These are phyloP conservation scores for Pseudonectria buxi DNA, from an alignment of 2,329 filamentous ascomycete genomes.

Conservation along the genomic window DNA sequence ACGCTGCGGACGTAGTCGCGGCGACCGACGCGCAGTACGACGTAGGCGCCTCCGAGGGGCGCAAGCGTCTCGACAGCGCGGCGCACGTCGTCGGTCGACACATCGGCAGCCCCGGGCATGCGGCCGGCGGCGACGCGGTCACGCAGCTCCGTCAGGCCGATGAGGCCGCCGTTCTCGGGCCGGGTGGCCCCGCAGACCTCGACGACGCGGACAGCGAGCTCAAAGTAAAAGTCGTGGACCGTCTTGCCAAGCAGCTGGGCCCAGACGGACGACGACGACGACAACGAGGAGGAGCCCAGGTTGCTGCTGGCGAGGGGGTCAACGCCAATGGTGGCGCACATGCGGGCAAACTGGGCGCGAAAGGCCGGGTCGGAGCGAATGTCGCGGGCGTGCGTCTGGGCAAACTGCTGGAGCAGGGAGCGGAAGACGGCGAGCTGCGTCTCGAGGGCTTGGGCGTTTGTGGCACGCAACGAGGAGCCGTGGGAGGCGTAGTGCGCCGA, in stretches of 20 bases:
- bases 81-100: slow-evolving; percentile 89
- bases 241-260: slow-evolving; percentile 83
- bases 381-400: slow-evolving; percentile 87
- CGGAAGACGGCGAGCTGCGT: slow-evolving; percentile 96
- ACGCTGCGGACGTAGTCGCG: slow-evolving; percentile 86
- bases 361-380: slow-evolving; percentile 94
- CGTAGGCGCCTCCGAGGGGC: slow-evolving; percentile 83
- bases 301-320: slow-evolving; percentile 68
- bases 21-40: slow-evolving; percentile 73
- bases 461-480: slow-evolving; percentile 76
- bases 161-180: slow-evolving; percentile 85
- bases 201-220: slow-evolving; percentile 90
- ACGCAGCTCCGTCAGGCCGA: slow-evolving; percentile 74
- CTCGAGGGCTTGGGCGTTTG: slow-evolving; percentile 77
- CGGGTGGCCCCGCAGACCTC: slow-evolving; percentile 84
- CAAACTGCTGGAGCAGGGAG: slow-evolving; percentile 89
- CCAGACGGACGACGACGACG: slow-evolving; percentile 66
- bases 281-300: slow-evolving; percentile 28
- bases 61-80: slow-evolving; percentile 81
- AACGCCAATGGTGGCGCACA: slow-evolving; percentile 95
- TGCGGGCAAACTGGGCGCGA: slow-evolving; percentile 93
- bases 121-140: slow-evolving; percentile 67
- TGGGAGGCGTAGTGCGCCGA: slow-evolving; percentile 86
- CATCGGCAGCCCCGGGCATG: slow-evolving; percentile 68
- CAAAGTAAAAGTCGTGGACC: slow-evolving; percentile 98